These are phyloP conservation scores for Candida corydali DNA, from an alignment of 805 yeast genomes.

Conservation along the genomic window DNA sequence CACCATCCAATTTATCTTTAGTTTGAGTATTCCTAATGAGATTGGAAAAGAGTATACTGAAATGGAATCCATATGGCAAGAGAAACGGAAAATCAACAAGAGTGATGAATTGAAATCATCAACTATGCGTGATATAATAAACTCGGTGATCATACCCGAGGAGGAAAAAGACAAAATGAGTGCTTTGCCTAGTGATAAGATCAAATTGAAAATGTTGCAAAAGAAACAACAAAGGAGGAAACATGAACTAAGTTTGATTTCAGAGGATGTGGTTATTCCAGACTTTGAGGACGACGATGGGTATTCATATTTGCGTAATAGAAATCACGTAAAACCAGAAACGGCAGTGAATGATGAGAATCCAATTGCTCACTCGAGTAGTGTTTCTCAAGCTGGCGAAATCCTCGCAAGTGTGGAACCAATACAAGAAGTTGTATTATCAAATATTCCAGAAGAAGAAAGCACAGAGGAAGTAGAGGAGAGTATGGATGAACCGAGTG, in stretches of 20 bases:
- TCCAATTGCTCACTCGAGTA: neutral
- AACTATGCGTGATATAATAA: constrained; percentile 1
- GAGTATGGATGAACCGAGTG: neutral
- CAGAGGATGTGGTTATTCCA: neutral
- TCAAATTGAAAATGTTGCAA: neutral
- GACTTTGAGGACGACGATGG: constrained; percentile 11
- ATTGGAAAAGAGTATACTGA: neutral
- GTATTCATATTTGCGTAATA: constrained; percentile 7
- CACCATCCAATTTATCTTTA: constrained; percentile 8
- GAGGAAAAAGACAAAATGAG: neutral
- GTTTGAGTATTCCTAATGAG: constrained; percentile 1
- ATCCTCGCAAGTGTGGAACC: neutral
- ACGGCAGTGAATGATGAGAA: neutral
- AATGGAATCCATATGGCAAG: constrained; percentile 1
- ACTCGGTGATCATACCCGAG: constrained; percentile 8
- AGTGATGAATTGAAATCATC: neutral
- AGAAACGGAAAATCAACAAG: neutral
- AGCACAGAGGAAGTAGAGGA: constrained; percentile 1
- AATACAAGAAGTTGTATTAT: neutral
- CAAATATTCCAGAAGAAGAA: constrained; percentile 6
- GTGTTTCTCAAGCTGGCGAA: neutral
- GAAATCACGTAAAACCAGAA: neutral
- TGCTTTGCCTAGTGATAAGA: neutral
- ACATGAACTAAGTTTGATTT: neutral
- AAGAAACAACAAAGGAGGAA: neutral